These are phyloP conservation scores for Botrytis fragariae DNA, from an alignment of 2,329 filamentous ascomycete genomes.

Conservation along the genomic window DNA sequence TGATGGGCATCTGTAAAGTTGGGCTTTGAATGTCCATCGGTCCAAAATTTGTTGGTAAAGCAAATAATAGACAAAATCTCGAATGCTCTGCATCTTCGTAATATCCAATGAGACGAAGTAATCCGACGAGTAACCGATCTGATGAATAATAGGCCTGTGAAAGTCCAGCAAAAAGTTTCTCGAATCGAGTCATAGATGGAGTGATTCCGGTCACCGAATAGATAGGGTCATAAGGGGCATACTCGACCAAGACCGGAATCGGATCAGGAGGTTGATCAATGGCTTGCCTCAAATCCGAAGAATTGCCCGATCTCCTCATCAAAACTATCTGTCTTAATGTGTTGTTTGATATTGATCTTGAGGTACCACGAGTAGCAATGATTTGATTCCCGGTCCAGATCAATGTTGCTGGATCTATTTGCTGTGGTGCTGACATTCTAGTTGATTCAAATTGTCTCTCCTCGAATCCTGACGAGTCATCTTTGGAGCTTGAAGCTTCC, in stretches of 20 bases:
- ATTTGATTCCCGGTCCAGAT: constrained; percentile 43
- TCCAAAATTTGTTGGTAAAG: constrained; percentile 65
- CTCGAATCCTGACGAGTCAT: constrained; percentile 37
- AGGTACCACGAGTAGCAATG: constrained; percentile 7
- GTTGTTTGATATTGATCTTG: constrained; percentile 30
- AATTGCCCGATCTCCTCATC: constrained; percentile 33
- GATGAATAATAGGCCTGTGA: constrained; percentile 43
- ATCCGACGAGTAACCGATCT: constrained; percentile 57
- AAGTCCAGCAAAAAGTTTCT: constrained; percentile 59
- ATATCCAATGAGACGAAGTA: constrained; percentile 63
- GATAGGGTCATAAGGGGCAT: constrained; percentile 62
- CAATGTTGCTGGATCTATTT: constrained; percentile 55
- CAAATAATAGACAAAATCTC: constrained; percentile 71
- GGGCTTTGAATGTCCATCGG: constrained; percentile 53
- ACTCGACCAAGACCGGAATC: constrained; percentile 65
- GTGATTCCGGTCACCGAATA: constrained; percentile 61
- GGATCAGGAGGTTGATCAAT: constrained; percentile 28
- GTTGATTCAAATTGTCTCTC: constrained; percentile 53
- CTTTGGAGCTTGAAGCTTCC: constrained; percentile 24
- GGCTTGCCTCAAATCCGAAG: constrained; percentile 29
- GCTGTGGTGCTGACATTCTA: constrained; percentile 59
- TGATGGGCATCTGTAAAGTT: constrained; percentile 39
- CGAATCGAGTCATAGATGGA: constrained; percentile 63
- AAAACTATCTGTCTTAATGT: constrained; percentile 41
- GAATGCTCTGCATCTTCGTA: constrained; percentile 72